Percentiles rank a stretch among this genome's conserved stretches.
Conservation (phyloP, 169 alveolate genomes). For the Plasmodium malariae region DNA sequence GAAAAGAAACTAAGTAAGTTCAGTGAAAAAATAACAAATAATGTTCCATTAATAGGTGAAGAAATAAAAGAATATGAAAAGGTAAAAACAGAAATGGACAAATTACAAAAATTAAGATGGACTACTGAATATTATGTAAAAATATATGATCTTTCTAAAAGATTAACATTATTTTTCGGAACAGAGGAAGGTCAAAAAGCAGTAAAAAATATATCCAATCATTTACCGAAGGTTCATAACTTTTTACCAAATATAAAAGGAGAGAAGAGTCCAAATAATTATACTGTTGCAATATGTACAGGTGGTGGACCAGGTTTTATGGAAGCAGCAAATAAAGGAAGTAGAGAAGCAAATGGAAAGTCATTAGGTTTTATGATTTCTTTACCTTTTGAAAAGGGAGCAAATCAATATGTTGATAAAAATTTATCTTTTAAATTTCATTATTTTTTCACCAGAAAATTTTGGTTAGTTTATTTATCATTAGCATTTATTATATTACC, state of each 20-base stretch:
- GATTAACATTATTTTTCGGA: slow-evolving; percentile 47
- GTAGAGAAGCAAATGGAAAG: slow-evolving; percentile 79
- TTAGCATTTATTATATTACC: slow-evolving; percentile 78
- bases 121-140: slow-evolving; percentile 29
- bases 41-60: background rate
- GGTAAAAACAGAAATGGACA: slow-evolving; percentile 32
- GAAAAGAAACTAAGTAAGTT: slow-evolving; percentile 25
- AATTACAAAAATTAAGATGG: slow-evolving; percentile 68
- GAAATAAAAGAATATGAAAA: slow-evolving; percentile 31
- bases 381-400: slow-evolving; percentile 82
- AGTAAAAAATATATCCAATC: slow-evolving; percentile 57
- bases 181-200: slow-evolving; percentile 69
- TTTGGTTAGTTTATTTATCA: slow-evolving; percentile 83
- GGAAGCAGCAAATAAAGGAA: slow-evolving; percentile 86
- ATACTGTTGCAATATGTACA: slow-evolving; percentile 82
- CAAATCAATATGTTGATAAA: slow-evolving; percentile 78
- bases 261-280: slow-evolving; percentile 36
- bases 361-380: slow-evolving; percentile 81
- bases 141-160: slow-evolving; percentile 58
- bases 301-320: slow-evolving; percentile 87
- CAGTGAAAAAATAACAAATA: slow-evolving; percentile 17
- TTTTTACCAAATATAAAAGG: slow-evolving; percentile 37
- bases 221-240: slow-evolving; percentile 54
- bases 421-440: slow-evolving; percentile 83
- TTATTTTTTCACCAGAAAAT: slow-evolving; percentile 85